Evolutionary conservation across 1,284 basidiomycete genomes (phyloP), one percentile per base, ranked within the genome.

Genomic region (Pascua sp.): DNA sequence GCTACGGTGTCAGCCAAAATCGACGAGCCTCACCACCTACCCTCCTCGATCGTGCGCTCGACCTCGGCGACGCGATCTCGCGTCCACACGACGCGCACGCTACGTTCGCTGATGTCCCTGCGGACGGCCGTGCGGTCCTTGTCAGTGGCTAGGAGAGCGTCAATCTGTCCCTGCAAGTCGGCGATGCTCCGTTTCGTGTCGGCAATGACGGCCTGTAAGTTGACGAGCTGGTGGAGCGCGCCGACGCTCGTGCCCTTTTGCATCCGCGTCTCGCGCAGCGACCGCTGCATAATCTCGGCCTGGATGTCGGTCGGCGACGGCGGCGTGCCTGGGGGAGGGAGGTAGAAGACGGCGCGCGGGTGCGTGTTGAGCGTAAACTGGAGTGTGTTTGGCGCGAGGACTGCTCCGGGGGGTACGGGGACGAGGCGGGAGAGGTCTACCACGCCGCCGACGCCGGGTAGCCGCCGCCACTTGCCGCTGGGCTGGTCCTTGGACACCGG

Each of bases 101-200:
- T 56, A 16, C 70, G 58, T 56, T 76, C 66, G n/a, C 56, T 52
- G 11, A 73, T 53, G 49, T 75, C 80, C 53, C 69, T 84, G 81
- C 80, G 78, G 72, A 89, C 83, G 65, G 82, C 72, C 45, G 74
- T 70, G 49, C 73, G 70, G 38, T 76, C 69, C 2, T 63, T 64
- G 69, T 86, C 84, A 17, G 74, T 70, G 38, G 78, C 67, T 32
- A 88, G 67, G 15, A 81, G 66, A 40, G 69, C 67, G 67, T 89
- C 83, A 40, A 88, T 83, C 57, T 82, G 81, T 17, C 65, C 69
- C 15, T 85, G 76, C 18, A 88, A 77, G 42, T 84, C 79, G 18
- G 69, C 76, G 2, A 90, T 79, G 8, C 84, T 86, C 42, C 76
- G 74, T 65, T 85, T 77, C n/a, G 84, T 86, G 65, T 90, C 89